Evolutionary conservation across 2,329 filamentous ascomycete genomes (phyloP).

Genomic region (Leptosphaerulina australis): DNA sequence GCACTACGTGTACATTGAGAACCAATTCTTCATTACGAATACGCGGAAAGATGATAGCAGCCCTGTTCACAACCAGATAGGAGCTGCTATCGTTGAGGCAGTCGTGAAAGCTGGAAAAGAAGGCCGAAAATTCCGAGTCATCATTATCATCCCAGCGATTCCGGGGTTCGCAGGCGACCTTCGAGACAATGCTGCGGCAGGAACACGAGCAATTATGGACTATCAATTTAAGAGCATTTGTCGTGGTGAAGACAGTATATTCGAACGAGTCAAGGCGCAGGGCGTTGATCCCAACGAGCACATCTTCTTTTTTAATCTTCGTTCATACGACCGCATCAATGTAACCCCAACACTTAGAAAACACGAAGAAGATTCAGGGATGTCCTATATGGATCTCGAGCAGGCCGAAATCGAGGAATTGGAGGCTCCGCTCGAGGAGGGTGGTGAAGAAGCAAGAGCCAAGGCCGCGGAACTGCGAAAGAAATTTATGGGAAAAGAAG

Average conservation of each 20-base stretch:
- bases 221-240: conserved; percentile 98
- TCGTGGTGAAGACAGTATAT: conserved; percentile 89
- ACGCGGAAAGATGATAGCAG: conserved; percentile 80
- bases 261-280: conserved; percentile 72
- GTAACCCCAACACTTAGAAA: conserved; percentile 74
- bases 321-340: conserved; percentile 91
- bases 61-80: conserved; percentile 87
- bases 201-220: conserved; percentile 92
- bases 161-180: conserved; percentile 95
- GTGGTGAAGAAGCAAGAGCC: conserved; percentile 50
- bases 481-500: conserved; percentile 53
- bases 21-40: conserved; percentile 91
- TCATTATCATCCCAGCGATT: conserved; percentile 87
- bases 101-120: conserved; percentile 81
- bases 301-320: conserved; percentile 92
- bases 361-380: conserved; percentile 79
- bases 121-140: conserved; percentile 85
- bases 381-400: conserved; percentile 85
- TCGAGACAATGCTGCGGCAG: conserved; percentile 78
- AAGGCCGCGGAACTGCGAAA: conserved; percentile 54
- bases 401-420: conserved; percentile 87
- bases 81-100: conserved; percentile 87
- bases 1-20: conserved; percentile 97
- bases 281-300: conserved; percentile 79
- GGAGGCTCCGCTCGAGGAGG: conserved; percentile 60